phyloP scores from a whole-genome alignment of 768 basidiomycete genomes.

The Mycena filopes region DNA sequence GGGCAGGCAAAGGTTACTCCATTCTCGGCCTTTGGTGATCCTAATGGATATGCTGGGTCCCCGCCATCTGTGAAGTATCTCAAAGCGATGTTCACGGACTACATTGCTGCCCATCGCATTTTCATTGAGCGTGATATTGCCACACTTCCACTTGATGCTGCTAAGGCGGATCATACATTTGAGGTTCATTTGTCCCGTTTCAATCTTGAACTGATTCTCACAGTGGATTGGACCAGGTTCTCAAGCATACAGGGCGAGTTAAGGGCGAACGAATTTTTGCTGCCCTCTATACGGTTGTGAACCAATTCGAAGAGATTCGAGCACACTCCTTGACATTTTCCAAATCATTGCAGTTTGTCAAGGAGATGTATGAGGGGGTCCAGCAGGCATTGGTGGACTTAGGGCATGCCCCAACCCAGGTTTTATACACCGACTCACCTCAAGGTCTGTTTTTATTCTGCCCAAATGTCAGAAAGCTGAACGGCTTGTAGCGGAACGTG shows the following conservation, averaged over 20 bases:
- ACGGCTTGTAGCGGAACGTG: too few species aligned
- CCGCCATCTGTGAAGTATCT: neutral
- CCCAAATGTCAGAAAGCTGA: too few species aligned
- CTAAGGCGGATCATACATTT: conserved; percentile 5
- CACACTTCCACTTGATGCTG: neutral
- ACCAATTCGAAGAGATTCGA: neutral
- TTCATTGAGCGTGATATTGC: neutral
- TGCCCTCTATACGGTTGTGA: neutral
- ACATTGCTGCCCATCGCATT: neutral
- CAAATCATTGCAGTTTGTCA: neutral
- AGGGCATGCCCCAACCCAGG: neutral
- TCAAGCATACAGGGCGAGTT: neutral
- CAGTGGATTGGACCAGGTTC: neutral
- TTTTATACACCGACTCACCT: neutral
- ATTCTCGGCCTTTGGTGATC: neutral
- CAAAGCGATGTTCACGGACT: conserved; percentile 2
- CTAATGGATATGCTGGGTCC: neutral
- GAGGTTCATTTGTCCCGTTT: neutral
- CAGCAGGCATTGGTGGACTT: neutral
- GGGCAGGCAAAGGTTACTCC: neutral
- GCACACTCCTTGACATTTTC: neutral
- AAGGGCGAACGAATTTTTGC: neutral
- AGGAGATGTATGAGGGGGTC: neutral
- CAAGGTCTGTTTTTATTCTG: neutral
- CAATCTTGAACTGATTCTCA: too few species aligned